phyloP scores from a whole-genome alignment of 306 rosid species.

The Lotus japonicus region DNA sequence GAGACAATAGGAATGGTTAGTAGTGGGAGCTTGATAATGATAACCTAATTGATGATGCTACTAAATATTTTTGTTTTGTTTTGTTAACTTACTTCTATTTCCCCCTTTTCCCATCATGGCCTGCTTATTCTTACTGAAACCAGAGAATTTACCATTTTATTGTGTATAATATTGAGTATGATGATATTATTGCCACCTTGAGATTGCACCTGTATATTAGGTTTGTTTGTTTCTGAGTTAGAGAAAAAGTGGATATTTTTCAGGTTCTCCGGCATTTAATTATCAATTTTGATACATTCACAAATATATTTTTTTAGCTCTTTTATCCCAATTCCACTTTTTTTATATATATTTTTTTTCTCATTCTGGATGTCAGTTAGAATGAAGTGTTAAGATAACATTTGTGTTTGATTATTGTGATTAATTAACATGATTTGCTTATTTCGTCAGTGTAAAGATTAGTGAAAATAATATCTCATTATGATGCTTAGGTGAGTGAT shows the following conservation, averaged over 20 bases:
- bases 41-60: not conserved
- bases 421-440: constrained; percentile 19
- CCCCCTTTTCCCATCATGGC: not conserved
- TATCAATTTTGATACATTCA: not conserved
- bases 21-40: constrained; percentile 25
- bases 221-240: constrained; percentile 25
- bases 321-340: no score
- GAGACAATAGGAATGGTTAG: constrained; percentile 30
- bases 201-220: constrained; percentile 28
- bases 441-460: constrained; percentile 29
- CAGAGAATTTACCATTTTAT: constrained; percentile 18
- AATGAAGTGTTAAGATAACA: no score
- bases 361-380: no score
- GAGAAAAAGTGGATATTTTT: constrained; percentile 8
- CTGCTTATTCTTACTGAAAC: constrained; percentile 10
- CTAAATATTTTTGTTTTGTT: not conserved
- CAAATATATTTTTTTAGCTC: no score
- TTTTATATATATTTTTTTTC: no score
- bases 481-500: constrained; percentile 19
- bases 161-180: constrained; percentile 12
- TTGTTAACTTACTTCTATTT: not conserved
- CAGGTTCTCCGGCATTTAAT: constrained; percentile 15
- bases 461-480: not conserved
- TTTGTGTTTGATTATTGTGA: no score
- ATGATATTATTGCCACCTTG: constrained; percentile 16